Conservation (phyloP, 2,329 filamentous ascomycete species). For the Penicillium sp. region DNA sequence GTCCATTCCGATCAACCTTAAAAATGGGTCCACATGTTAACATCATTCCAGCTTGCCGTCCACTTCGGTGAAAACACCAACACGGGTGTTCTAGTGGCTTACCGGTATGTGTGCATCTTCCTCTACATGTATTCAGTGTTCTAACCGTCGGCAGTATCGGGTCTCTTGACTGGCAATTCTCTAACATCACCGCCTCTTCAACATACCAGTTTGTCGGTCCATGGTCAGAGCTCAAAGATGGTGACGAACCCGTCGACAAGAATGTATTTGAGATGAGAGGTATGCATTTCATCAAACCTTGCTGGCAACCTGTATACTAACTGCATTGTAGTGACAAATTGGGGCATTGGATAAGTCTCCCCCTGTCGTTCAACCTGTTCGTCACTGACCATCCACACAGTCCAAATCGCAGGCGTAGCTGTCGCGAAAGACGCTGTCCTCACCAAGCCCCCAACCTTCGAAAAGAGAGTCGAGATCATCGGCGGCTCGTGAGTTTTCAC, state of each 20-base stretch:
- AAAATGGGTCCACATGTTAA: not conserved
- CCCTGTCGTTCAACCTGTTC: not conserved
- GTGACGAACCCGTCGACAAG: conserved; percentile 38
- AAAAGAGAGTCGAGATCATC: conserved; percentile 38
- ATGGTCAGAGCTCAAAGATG: conserved; percentile 36
- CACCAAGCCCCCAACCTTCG: conserved; percentile 34
- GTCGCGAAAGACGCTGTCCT: conserved; percentile 40
- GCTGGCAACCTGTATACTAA: not conserved
- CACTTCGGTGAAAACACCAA: conserved; percentile 48
- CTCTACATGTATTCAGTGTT: not conserved
- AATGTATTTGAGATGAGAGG: conserved; percentile 48
- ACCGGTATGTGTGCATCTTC: conserved; percentile 28
- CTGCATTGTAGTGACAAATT: conserved; percentile 47
- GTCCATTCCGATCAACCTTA: not conserved
- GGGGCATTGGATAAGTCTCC: conserved; percentile 45
- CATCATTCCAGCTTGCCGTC: conserved; percentile 38
- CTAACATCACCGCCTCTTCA: conserved; percentile 49
- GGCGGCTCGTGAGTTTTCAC: conserved; percentile 32
- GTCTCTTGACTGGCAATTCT: conserved; percentile 53
- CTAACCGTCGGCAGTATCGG: conserved; percentile 36
- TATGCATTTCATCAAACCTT: conserved; percentile 1
- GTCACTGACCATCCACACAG: conserved; percentile 23
- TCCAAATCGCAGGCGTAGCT: conserved; percentile 49
- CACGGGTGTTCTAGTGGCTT: conserved; percentile 47
- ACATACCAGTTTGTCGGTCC: conserved; percentile 50